Evolutionary conservation across 75 land plant genomes (phyloP), one percentile per base, ranked within the genome.

Genomic region (Selaginella moellendorffii): DNA sequence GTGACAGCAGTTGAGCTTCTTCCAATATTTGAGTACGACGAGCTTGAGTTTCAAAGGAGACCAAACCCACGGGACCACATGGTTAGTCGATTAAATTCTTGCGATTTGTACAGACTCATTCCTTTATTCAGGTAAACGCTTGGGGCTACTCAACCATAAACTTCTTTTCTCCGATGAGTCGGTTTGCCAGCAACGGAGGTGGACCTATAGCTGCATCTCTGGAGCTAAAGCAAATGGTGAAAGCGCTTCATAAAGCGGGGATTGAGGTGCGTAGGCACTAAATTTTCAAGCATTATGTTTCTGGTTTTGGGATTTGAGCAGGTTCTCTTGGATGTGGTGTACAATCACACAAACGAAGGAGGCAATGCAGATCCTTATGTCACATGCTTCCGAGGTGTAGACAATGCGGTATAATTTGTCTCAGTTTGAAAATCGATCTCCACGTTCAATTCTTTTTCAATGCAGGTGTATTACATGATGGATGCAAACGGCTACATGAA

Each of bases 91-190:
- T 0, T 64, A 36, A 8, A 29, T 64, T 64, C 27, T 62, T 24
- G 26, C 26, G 31, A 65, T 65, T 8, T 20, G 18, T 56, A 46
- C 14, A n/a, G n/a, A n/a, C n/a, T n/a, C n/a, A n/a, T n/a, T n/a
- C n/a, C n/a, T n/a, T 68, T 54, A 68, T 8, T 17, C 28, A 90
- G 91, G 42, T 86, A 26, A 95, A 95, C 60, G 81, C 95, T 30
- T 95, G 99, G 99, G 99, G n/a, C 21, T 95, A 95, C 71, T 95
- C 99, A n/a, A 89, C 99, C 12, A 78, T 95, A 24, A 95, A 95
- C 65, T 95, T 95, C 65, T 95, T 95, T 78, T 75, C 99, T 63
- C 99, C 99, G n/a, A 95, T 95, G 99, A 82, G 81, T 64, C 87
- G 99, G 8, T 95, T 85, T 79, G 99, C 97, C 54, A 79, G 92